Percentiles rank a stretch among this genome's conserved stretches.
phyloP scores from a whole-genome alignment of 2,329 filamentous ascomycete genomes.

The Zasmidium citrigriseum region DNA sequence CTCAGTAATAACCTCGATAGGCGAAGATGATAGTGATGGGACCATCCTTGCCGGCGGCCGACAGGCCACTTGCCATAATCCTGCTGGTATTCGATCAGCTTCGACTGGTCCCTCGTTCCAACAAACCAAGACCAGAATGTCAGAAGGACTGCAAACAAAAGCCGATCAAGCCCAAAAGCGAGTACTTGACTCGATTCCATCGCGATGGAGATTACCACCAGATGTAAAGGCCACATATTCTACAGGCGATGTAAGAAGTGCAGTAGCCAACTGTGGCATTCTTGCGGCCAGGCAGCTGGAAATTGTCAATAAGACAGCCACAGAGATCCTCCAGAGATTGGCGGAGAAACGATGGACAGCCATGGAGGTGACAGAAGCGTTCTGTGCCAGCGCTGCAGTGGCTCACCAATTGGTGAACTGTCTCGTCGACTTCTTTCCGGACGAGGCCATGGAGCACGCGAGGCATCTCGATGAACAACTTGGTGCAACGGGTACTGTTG shows the following conservation, averaged over 20 bases:
- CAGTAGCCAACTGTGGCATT: background rate
- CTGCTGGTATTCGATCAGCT: too few species aligned
- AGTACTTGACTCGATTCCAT: background rate
- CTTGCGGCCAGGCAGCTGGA: background rate
- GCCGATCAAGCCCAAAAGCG: background rate
- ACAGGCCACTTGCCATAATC: too few species aligned
- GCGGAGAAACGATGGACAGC: background rate
- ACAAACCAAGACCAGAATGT: background rate
- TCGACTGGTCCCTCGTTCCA: background rate
- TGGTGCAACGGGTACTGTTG: background rate
- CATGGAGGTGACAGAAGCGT: conserved; percentile 4
- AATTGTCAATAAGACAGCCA: background rate
- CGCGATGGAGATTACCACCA: background rate
- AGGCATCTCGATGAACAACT: conserved; percentile 1
- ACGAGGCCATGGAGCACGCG: conserved; percentile 5
- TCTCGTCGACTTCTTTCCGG: conserved; percentile 8
- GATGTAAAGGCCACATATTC: background rate
- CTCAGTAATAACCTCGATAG: background rate
- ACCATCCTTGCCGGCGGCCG: background rate
- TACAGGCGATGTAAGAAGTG: background rate
- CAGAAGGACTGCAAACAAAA: background rate
- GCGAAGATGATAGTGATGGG: background rate
- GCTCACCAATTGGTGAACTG: conserved; percentile 11
- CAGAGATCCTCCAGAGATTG: background rate
- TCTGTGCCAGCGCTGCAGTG: conserved; percentile 7